A percentile compares a stretch with the other conserved stretches of the same genome.
Evolutionary conservation across 2,329 filamentous ascomycete genomes (phyloP).

Genomic region (Cercospora nicotianae): DNA sequence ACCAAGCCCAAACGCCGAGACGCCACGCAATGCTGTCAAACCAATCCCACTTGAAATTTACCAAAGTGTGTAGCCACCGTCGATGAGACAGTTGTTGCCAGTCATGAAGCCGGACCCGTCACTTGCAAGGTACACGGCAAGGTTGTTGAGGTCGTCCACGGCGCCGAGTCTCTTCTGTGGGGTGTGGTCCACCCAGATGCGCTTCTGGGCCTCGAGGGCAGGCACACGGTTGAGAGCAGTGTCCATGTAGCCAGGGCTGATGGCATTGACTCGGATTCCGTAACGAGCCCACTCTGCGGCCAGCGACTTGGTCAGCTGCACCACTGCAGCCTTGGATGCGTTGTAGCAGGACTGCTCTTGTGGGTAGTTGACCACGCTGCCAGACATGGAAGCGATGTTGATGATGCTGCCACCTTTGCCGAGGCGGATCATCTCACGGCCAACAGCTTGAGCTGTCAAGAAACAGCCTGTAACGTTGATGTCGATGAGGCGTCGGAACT

Average conservation of each 20-base stretch:
- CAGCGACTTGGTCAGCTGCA: slow-evolving; percentile 76
- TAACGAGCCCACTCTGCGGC: slow-evolving; percentile 83
- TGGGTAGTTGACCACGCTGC: slow-evolving; percentile 50
- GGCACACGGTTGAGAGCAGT: slow-evolving; percentile 77
- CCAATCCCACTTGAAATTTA: slow-evolving; percentile 23
- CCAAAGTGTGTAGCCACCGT: slow-evolving; percentile 67
- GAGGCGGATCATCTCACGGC: slow-evolving; percentile 64
- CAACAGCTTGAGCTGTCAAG: slow-evolving; percentile 65
- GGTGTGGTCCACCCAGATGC: slow-evolving; percentile 73
- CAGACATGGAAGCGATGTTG: slow-evolving; percentile 67
- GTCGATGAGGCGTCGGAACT: slow-evolving; percentile 76
- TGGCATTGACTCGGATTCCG: slow-evolving; percentile 78
- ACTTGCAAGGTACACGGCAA: slow-evolving; percentile 73
- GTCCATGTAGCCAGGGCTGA: slow-evolving; percentile 85
- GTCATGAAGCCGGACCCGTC: slow-evolving; percentile 77
- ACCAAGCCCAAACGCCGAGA: slow-evolving; percentile 16
- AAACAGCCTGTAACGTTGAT: slow-evolving; percentile 82
- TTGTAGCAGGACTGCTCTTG: slow-evolving; percentile 84
- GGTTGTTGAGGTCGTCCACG: slow-evolving; percentile 74
- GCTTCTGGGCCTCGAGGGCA: slow-evolving; percentile 76
- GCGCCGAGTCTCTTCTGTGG: slow-evolving; percentile 71
- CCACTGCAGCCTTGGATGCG: slow-evolving; percentile 76
- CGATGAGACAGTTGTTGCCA: slow-evolving; percentile 69
- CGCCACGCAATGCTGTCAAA: slow-evolving; percentile 19
- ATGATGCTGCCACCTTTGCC: slow-evolving; percentile 71